Evolutionary conservation across 768 basidiomycete species (phyloP), one percentile per base, ranked within the genome.

Genomic region (Auriculariales sp.): DNA sequence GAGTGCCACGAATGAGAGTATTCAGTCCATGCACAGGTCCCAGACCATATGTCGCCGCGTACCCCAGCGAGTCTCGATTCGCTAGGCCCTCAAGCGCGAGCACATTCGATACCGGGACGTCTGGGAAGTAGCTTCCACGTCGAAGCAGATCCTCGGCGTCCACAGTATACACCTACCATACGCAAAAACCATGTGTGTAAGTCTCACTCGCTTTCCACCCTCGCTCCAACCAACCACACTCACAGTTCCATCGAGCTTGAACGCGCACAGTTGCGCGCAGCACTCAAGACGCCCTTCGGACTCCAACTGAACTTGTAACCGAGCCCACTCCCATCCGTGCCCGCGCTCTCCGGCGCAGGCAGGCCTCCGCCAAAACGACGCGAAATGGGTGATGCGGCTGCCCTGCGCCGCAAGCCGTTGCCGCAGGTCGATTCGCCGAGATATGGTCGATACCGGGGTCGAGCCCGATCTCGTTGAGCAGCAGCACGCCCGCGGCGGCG

Each of bases 281-380:
- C 93, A 14, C 71, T 75, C 32, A 97, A 65, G 6, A 94, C 91
- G 4, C 89, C 92, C 51, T 79, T 71, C 0, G 93, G 91, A 46
- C 79, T 85, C 93, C 93, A 97, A 55, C 89, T 88, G 60, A 91
- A 91, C 60, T 92, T 94, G 59, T 94, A 92, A n/a, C 81, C 73
- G 9, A 93, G 66, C 2, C 90, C n/a, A n/a, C n/a, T n/a, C n/a
- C n/a, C n/a, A 89, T 14, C 83, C 77, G 53, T 70, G 7, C 59
- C 64, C 19, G 71, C 70, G 28, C 62, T 58, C 35, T 83, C 83
- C 0, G 87, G 87, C 1, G 83, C 81, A 0, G 93, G 93, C 3
- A 97, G 69, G 1, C 93, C 93, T 1, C 93, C 93, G 50, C 93
- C n/a, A 97, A 71, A 93, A 93, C 1, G 88, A 91, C 1, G 78